Conservation (phyloP, 1,284 basidiomycete species). For the Laetiporus sulphureus region DNA sequence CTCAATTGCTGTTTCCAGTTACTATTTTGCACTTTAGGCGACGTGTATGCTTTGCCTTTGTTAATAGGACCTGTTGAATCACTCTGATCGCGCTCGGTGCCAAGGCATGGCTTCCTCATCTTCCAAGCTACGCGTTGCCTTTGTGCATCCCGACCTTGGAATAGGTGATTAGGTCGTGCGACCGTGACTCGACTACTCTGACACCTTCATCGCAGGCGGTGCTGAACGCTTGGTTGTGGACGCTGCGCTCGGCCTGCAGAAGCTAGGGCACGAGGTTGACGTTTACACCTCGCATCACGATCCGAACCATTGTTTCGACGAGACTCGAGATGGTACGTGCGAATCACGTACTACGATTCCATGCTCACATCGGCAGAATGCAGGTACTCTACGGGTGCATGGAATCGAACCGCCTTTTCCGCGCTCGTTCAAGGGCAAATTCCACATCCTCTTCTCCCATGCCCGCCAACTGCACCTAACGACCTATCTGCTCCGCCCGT, state of each 20-base stretch:
- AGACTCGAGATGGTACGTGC: conserved; percentile 75
- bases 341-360: background rate
- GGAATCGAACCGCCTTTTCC: conserved; percentile 75
- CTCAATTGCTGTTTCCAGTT: too few species aligned
- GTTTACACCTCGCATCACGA: conserved; percentile 96
- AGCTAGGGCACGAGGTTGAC: conserved; percentile 81
- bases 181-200: conserved; percentile 7
- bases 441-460: conserved; percentile 90
- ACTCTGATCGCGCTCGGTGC: too few species aligned
- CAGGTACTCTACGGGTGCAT: conserved; percentile 83
- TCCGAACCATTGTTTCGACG: conserved; percentile 78
- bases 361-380: background rate
- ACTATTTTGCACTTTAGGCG: too few species aligned
- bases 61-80: too few species aligned
- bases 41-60: too few species aligned
- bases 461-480: conserved; percentile 82
- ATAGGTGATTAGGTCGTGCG: conserved; percentile 53
- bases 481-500: conserved; percentile 44
- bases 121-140: conserved; percentile 49
- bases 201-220: conserved; percentile 54
- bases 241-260: conserved; percentile 84
- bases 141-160: conserved; percentile 93
- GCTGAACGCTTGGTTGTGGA: conserved; percentile 97
- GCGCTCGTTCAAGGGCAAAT: conserved; percentile 65
- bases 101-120: conserved; percentile 5